phyloP scores from a whole-genome alignment of 768 basidiomycete genomes.

The Suillus cothurnatus region DNA sequence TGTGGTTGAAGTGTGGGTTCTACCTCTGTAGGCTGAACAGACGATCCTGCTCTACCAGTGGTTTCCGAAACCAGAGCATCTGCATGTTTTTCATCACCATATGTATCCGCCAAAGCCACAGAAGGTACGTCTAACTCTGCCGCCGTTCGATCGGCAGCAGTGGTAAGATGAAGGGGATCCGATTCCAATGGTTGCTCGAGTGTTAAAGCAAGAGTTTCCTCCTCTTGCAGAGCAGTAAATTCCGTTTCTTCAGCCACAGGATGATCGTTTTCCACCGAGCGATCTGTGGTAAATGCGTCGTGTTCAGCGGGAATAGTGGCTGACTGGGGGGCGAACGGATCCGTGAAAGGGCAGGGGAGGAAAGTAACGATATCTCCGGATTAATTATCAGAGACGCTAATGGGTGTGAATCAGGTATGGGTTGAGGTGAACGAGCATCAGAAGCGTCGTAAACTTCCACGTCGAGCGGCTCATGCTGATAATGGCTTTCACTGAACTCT shows the following conservation, averaged over 20 bases:
- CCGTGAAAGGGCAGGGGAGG: background rate
- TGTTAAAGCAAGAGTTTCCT: background rate
- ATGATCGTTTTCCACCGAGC: background rate
- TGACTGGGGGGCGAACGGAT: background rate
- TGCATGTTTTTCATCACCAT: background rate
- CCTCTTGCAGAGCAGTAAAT: background rate
- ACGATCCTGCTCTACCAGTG: background rate
- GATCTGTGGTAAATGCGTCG: background rate
- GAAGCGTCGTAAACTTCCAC: constrained; percentile 46
- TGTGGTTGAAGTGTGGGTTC: background rate
- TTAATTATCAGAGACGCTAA: constrained; percentile 2
- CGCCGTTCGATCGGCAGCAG: background rate
- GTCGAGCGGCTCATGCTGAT: constrained; percentile 35
- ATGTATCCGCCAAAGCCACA: background rate
- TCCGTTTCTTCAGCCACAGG: background rate
- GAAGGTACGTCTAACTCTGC: too few relatives aligned
- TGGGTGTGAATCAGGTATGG: constrained; percentile 20
- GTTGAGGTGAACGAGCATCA: constrained; percentile 31
- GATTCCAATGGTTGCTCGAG: background rate
- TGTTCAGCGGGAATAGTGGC: constrained; percentile 2
- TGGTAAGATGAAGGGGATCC: background rate
- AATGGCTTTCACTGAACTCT: constrained; percentile 15
- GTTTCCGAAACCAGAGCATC: background rate
- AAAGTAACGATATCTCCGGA: constrained; percentile 13
- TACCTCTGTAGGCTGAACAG: background rate